phyloP scores from a whole-genome alignment of 352 stramenopile species.

The Stephanocyclus meneghinianus region DNA sequence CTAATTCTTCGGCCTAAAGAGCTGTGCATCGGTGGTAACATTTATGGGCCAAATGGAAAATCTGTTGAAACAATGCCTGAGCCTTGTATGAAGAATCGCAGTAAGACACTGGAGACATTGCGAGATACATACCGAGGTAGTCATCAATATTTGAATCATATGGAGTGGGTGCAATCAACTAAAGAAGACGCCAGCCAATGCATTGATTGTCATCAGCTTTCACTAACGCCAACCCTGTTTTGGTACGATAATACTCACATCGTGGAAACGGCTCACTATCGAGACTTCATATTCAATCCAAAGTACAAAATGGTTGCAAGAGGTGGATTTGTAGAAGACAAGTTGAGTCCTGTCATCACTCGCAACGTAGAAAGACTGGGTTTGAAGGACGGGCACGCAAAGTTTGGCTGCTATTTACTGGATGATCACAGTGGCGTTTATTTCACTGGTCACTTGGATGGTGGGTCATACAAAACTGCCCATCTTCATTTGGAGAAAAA shows the following conservation, averaged over 20 bases:
- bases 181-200: neutral
- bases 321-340: conserved; percentile 79
- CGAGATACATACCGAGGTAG: conserved; percentile 57
- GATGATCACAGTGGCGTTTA: conserved; percentile 79
- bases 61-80: conserved; percentile 49
- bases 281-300: conserved; percentile 79
- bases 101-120: conserved; percentile 49
- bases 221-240: conserved; percentile 79
- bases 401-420: conserved; percentile 80
- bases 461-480: conserved; percentile 56
- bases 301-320: conserved; percentile 73
- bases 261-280: conserved; percentile 72
- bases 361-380: conserved; percentile 68
- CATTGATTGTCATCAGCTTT: conserved; percentile 55
- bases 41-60: conserved; percentile 65
- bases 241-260: conserved; percentile 84
- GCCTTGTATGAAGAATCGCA: conserved; percentile 34
- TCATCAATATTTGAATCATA: conserved; percentile 48
- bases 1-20: conserved; percentile 63
- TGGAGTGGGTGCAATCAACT: conserved; percentile 51
- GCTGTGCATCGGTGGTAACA: conserved; percentile 50
- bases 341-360: conserved; percentile 67
- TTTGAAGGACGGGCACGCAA: conserved; percentile 58
- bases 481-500: conserved; percentile 6
- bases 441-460: conserved; percentile 81